phyloP scores from a whole-genome alignment of 2,329 filamentous ascomycete species.

The Ascocoryne sarcoides region DNA sequence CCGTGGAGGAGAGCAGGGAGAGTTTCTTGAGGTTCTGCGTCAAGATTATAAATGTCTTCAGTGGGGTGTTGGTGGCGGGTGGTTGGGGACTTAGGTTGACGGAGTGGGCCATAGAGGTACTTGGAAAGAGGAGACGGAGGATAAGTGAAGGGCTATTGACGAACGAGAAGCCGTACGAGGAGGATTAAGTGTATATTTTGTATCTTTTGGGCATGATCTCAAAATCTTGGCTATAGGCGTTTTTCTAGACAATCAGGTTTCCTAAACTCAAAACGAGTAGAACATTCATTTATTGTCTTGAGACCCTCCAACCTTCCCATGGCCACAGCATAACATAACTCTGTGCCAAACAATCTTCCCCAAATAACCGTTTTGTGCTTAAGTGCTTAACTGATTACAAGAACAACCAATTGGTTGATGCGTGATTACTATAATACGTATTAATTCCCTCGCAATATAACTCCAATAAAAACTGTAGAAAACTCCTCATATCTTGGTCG shows the following conservation, averaged over 20 bases:
- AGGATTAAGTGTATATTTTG: constrained; percentile 7
- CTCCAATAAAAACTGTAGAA: constrained; percentile 1
- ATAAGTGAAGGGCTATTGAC: constrained; percentile 29
- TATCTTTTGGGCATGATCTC: too few species aligned
- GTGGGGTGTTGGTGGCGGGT: constrained; percentile 83
- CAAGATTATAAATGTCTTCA: constrained; percentile 82
- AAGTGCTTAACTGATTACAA: background rate
- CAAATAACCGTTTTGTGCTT: background rate
- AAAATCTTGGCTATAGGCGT: too few species aligned
- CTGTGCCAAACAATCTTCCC: too few species aligned
- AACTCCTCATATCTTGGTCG: background rate
- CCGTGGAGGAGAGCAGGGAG: constrained; percentile 73
- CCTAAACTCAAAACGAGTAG: too few species aligned
- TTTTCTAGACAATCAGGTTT: too few species aligned
- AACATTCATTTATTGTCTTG: too few species aligned
- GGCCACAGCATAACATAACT: too few species aligned
- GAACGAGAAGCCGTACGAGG: constrained; percentile 25
- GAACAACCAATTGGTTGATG: background rate
- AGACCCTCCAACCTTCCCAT: too few species aligned
- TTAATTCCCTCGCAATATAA: constrained; percentile 2
- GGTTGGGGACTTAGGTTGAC: constrained; percentile 86
- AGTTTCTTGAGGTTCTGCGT: constrained; percentile 67
- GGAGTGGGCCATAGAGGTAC: constrained; percentile 59
- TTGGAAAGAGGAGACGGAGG: constrained; percentile 32
- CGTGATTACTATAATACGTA: constrained; percentile 7